These are phyloP conservation scores for Neurospora sp. DNA, from an alignment of 2,329 filamentous ascomycete species.

Conservation along the genomic window DNA sequence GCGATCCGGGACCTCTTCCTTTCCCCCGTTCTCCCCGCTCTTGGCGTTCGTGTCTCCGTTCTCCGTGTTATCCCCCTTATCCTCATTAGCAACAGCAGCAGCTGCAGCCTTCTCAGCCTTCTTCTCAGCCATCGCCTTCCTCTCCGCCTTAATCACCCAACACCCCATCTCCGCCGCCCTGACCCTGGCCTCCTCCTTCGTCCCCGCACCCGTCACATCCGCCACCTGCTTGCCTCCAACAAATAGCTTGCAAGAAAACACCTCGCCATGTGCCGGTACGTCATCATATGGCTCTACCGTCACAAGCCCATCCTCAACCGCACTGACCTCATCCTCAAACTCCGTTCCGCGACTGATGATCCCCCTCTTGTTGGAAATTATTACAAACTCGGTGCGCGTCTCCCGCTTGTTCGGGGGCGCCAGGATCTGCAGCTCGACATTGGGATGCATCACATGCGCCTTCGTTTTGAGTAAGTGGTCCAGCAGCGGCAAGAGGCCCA, in stretches of 20 bases:
- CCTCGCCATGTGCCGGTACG: slow-evolving; percentile 1
- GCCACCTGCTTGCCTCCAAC: slow-evolving; percentile 30
- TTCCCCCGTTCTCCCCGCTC: not conserved
- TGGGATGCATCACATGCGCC: slow-evolving; percentile 54
- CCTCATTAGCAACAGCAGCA: not conserved
- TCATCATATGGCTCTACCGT: not conserved
- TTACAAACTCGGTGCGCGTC: not conserved
- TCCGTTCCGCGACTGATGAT: not conserved
- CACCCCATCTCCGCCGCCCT: not conserved
- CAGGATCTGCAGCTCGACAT: slow-evolving; percentile 56
- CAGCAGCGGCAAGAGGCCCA: slow-evolving; percentile 59
- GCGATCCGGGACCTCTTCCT: not conserved
- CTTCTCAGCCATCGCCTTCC: not conserved
- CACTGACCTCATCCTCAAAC: slow-evolving; percentile 29
- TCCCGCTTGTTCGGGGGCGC: slow-evolving; percentile 22
- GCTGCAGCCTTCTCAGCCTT: not conserved
- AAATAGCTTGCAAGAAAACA: slow-evolving; percentile 36
- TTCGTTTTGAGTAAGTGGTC: slow-evolving; percentile 47
- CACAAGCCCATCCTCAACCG: slow-evolving; percentile 4
- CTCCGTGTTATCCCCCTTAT: not conserved
- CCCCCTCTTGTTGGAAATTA: not conserved
- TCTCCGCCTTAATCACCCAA: not conserved
- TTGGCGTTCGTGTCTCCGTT: not conserved
- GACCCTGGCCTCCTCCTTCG: slow-evolving; percentile 8
- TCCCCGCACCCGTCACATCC: slow-evolving; percentile 1